Base-by-base conservation (phyloP, 2,329 filamentous ascomycete species). In the Microsporum canis region DNA sequence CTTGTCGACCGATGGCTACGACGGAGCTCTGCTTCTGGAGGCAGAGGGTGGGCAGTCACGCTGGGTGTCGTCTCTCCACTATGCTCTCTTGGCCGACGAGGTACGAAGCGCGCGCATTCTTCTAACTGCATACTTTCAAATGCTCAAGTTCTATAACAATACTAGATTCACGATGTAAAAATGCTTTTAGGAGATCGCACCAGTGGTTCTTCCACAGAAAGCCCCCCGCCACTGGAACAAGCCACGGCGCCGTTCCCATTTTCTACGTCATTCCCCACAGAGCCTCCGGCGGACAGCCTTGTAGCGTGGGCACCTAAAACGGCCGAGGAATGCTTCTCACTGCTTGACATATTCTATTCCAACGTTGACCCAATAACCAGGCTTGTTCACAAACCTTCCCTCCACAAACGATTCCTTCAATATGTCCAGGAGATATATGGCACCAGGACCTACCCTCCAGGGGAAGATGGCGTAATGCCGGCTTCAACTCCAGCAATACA, bases 11-110 rank as follows among this genome's bases (percentile, higher is more conserved):
- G 60, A 63, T 60, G 62, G 62, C 23, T 62, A 63, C 27, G 62
- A 62, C 36, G 60, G 62, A 27, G 62, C 62, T 6, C 57, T 63
- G 23, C 57, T 63, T 7, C 34, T 62, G 43, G 60, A 60, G 14
- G 36, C 60, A n/a, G 57, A 62, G 47, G 43, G 57, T 10, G 60
- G 62, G 12, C 60, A 60, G 43, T 62, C 62, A 5, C 62, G 57
- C 39, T 63, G 60, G 60, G 62, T 63, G 47, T 63, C 62, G 14
- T 63, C 60, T 49, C 49, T 62, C 8, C 62, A 63, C 41, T 63
- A 62, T 47, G 62, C 62, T 23, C 60, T 63, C 12, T 31, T 63
- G 14, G 62, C 62, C 27, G 62, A 62, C 6, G 62, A 63, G 60
- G 62, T 63, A 57, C 12, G 47, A 59, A 27, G 10, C 55, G 17